A percentile compares a stretch with the other conserved stretches of the same genome.
phyloP scores from a whole-genome alignment of 345 rosid species.

The Camelina sativa region DNA sequence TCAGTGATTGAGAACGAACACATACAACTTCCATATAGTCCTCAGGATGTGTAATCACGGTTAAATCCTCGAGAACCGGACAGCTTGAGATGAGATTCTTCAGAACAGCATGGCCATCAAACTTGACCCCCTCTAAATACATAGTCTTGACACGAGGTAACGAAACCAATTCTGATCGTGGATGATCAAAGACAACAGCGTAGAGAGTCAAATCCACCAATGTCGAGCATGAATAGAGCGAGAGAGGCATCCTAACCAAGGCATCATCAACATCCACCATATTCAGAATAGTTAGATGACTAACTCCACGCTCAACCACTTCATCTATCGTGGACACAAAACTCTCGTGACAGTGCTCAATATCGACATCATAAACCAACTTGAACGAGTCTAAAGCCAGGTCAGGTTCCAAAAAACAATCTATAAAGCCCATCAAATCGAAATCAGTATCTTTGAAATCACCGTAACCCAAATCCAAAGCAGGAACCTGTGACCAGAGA shows the following conservation, averaged over 20 bases:
- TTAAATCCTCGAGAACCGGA: not conserved
- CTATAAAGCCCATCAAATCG: not conserved
- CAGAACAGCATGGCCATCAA: not conserved
- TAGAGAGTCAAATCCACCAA: not conserved
- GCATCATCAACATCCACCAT: not conserved
- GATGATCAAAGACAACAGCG: not conserved
- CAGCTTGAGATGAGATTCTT: not conserved
- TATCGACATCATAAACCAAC: not conserved
- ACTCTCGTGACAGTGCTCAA: not conserved
- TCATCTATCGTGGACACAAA: not conserved
- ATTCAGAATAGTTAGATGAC: not conserved
- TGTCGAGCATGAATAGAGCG: not conserved
- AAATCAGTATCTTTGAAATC: not conserved
- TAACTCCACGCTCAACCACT: not conserved
- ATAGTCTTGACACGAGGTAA: not conserved
- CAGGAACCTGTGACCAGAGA: not conserved
- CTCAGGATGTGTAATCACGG: not conserved
- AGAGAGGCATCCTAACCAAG: conserved; percentile 3
- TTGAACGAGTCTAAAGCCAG: not conserved
- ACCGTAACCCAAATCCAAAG: not conserved
- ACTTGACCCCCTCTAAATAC: not conserved
- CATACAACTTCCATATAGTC: not conserved
- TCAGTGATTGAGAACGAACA: not conserved
- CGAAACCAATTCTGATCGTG: not conserved
- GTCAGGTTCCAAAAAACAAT: not conserved